phyloP scores from a whole-genome alignment of 2,329 filamentous ascomycete genomes.

The Anisogramma anomala region DNA sequence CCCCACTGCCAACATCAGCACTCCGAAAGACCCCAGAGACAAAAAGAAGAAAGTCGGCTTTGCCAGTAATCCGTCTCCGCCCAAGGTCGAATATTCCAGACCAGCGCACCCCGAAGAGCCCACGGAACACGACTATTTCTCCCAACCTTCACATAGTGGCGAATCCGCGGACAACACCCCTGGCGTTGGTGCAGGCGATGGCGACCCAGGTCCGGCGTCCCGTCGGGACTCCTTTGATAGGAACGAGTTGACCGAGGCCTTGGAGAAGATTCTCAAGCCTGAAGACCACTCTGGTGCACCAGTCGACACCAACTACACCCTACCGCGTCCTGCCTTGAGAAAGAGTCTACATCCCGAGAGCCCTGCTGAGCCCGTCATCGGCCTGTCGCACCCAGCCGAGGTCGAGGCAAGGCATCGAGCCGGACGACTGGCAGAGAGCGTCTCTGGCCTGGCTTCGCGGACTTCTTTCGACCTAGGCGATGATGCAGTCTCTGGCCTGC shows the following conservation, averaged over 20 bases:
- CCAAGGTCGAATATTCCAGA: background rate
- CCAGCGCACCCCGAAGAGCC: too few relatives aligned
- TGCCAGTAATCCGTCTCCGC: slow-evolving; percentile 13
- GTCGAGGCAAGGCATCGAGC: slow-evolving; percentile 25
- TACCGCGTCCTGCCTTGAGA: slow-evolving; percentile 19
- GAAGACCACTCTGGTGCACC: slow-evolving; percentile 15
- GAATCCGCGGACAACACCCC: slow-evolving; percentile 12
- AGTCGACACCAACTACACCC: slow-evolving; percentile 8
- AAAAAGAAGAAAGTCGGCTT: slow-evolving; percentile 23
- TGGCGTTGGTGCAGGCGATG: slow-evolving; percentile 1
- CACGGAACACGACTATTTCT: slow-evolving; percentile 13
- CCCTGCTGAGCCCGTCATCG: slow-evolving; percentile 13
- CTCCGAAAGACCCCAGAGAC: slow-evolving; percentile 15
- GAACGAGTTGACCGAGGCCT: slow-evolving; percentile 18
- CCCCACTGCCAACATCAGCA: slow-evolving; percentile 10
- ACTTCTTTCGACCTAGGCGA: slow-evolving; percentile 18
- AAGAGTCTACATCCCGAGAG: slow-evolving; percentile 15
- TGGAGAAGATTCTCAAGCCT: slow-evolving; percentile 17
- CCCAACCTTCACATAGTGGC: slow-evolving; percentile 10
- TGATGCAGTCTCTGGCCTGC: slow-evolving; percentile 3
- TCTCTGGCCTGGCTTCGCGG: slow-evolving; percentile 22
- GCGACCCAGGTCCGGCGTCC: slow-evolving; percentile 2
- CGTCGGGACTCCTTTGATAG: slow-evolving; percentile 19
- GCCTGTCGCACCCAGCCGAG: slow-evolving; percentile 19
- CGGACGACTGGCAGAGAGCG: slow-evolving; percentile 24